Conservation (phyloP, 2,329 filamentous ascomycete species). For the Clarireedia paspali region DNA sequence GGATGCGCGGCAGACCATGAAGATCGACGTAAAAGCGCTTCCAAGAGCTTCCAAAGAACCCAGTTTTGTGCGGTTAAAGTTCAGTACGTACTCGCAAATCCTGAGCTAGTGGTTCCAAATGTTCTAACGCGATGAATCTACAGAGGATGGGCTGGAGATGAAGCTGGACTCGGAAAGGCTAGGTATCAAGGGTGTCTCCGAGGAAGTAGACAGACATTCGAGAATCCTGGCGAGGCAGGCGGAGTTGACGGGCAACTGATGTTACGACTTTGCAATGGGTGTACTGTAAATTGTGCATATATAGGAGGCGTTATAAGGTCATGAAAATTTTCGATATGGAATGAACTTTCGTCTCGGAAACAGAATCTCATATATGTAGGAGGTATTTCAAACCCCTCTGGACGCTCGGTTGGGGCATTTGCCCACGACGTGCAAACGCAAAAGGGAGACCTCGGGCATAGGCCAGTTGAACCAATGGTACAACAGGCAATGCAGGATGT, state of each 20-base stretch:
- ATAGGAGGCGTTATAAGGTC: conserved; percentile 21
- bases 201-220: conserved; percentile 87
- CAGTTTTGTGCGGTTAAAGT: conserved; percentile 68
- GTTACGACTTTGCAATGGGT: conserved; percentile 2
- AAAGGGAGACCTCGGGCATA: no score
- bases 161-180: conserved; percentile 72
- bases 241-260: conserved; percentile 52
- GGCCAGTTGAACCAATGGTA: no score
- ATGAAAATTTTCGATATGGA: not conserved
- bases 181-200: conserved; percentile 77
- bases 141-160: conserved; percentile 91
- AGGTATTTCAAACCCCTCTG: not conserved
- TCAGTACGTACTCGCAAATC: conserved; percentile 52
- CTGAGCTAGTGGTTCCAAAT: not conserved
- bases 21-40: conserved; percentile 70
- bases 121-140: conserved; percentile 17
- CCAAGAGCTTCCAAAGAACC: conserved; percentile 61
- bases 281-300: conserved; percentile 15
- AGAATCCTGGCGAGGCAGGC: conserved; percentile 73
- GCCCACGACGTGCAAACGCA: no score
- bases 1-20: conserved; percentile 67
- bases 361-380: not conserved
- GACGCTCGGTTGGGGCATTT: not conserved
- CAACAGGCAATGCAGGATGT: no score
- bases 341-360: not conserved